Conservation (phyloP, 192 early-diverging fungal genomes). For the Backusella tuberculispora region DNA sequence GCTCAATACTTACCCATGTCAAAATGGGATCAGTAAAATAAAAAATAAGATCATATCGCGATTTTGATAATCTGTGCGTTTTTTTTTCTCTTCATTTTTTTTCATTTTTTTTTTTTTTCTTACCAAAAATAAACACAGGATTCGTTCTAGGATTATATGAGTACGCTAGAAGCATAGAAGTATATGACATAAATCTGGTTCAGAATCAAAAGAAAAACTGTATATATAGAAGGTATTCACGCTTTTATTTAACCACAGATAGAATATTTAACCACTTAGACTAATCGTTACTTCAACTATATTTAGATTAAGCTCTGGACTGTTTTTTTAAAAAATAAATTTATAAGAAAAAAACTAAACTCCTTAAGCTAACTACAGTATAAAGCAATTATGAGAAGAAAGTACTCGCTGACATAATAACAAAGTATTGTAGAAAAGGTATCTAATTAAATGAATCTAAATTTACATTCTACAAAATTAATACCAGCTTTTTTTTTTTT, state of each 20-base stretch:
- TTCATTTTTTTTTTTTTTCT: slow-evolving; percentile 7
- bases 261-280: background rate
- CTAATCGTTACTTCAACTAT: background rate
- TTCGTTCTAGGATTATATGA: background rate
- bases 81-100: background rate
- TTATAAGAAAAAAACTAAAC: too few relatives aligned
- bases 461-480: background rate
- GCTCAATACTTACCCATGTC: background rate
- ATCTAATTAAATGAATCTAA: background rate
- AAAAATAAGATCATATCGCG: background rate
- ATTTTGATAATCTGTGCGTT: slow-evolving; percentile 3
- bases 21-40: slow-evolving; percentile 1
- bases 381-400: background rate
- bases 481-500: background rate
- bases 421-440: background rate
- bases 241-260: background rate
- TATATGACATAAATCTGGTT: background rate
- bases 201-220: background rate
- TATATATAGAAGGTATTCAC: slow-evolving; percentile 7
- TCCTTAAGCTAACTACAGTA: background rate
- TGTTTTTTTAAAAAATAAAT: background rate
- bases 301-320: background rate
- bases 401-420: background rate
- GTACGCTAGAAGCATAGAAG: background rate
- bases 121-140: slow-evolving; percentile 2